Percentiles rank a stretch among this genome's conserved stretches.
Conservation (phyloP, 179 eudicot species). For the Beta lomatogona region DNA sequence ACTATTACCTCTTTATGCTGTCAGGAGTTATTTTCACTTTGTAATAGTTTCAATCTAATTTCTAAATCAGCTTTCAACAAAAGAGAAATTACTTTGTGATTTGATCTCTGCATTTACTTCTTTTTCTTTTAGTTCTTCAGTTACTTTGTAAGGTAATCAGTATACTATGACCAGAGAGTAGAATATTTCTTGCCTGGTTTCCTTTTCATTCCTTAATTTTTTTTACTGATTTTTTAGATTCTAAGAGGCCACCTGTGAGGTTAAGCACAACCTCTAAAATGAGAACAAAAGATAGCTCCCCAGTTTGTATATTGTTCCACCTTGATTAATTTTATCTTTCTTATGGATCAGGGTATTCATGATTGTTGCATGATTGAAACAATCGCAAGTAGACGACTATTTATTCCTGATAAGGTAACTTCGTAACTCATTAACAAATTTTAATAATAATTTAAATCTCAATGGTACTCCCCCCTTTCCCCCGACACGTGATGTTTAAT, state of each 20-base stretch:
- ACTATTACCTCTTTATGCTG: slow-evolving; percentile 62
- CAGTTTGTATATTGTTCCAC: too few species aligned
- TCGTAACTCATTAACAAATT: too few species aligned
- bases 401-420: too few species aligned
- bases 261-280: slow-evolving; percentile 66
- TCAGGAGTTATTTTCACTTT: slow-evolving; percentile 57
- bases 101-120: neutral
- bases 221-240: slow-evolving; percentile 50
- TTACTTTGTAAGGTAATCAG: neutral
- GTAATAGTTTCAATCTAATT: slow-evolving; percentile 42
- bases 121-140: neutral
- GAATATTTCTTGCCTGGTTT: neutral
- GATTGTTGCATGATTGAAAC: too few species aligned
- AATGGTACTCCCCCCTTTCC: too few species aligned
- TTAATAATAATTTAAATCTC: too few species aligned
- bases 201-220: neutral
- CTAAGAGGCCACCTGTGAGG: slow-evolving; percentile 67
- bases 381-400: too few species aligned
- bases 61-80: slow-evolving; percentile 49
- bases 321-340: too few species aligned
- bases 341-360: too few species aligned
- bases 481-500: too few species aligned
- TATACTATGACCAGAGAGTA: neutral
- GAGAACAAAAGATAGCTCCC: slow-evolving; percentile 57
- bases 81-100: neutral